phyloP scores from a whole-genome alignment of 2,329 filamentous ascomycete genomes.

The Trichoderma atrobrunneum region DNA sequence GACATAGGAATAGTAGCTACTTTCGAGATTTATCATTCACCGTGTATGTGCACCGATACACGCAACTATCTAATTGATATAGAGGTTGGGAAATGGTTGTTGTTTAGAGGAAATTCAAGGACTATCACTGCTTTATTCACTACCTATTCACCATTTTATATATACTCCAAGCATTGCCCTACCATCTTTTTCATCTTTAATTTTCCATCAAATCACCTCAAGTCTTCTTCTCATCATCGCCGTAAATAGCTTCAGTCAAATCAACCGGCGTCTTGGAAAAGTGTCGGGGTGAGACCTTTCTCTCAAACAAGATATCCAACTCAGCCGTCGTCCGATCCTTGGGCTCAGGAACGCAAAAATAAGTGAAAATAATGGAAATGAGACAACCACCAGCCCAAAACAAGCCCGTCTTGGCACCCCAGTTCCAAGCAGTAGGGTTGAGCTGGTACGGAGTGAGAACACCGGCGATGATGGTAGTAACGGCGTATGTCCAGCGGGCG shows the following conservation, averaged over 20 bases:
- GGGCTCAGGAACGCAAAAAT: slow-evolving; percentile 51
- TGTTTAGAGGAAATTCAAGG: not conserved
- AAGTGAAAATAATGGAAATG: slow-evolving; percentile 49
- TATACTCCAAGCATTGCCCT: not conserved
- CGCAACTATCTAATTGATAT: not conserved
- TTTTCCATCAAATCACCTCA: not conserved
- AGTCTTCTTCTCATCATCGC: not conserved
- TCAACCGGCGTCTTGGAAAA: slow-evolving; percentile 28
- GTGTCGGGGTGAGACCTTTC: slow-evolving; percentile 20
- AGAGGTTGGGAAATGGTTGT: not conserved
- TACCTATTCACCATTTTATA: not conserved
- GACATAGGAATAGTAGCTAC: not conserved
- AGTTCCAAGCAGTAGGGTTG: slow-evolving; percentile 45
- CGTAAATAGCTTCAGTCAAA: slow-evolving; percentile 3
- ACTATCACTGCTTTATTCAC: not conserved
- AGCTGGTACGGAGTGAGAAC: slow-evolving; percentile 49
- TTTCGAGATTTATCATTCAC: not conserved
- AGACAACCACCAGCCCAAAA: slow-evolving; percentile 50
- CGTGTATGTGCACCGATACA: not conserved
- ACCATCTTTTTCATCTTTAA: not conserved
- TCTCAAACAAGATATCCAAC: slow-evolving; percentile 35
- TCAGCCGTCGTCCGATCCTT: slow-evolving; percentile 47
- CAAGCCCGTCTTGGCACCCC: slow-evolving; percentile 46
- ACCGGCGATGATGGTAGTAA: slow-evolving; percentile 50
- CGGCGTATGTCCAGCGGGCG: slow-evolving; percentile 42